Evolutionary conservation across 805 yeast genomes (phyloP).

Genomic region (Wickerhamomyces pijperi): DNA sequence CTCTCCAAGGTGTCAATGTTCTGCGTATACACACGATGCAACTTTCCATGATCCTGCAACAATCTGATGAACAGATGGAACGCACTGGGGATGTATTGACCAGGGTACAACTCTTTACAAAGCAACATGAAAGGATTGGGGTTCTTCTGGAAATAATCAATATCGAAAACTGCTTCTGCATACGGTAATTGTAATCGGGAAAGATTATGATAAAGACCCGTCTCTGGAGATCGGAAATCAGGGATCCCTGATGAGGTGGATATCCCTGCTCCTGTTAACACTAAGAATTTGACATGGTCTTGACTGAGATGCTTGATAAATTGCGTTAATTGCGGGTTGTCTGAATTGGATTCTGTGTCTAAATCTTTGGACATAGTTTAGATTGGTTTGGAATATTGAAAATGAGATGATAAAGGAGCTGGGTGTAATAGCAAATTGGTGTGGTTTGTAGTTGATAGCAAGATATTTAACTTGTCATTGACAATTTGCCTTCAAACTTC

Average conservation of each 20-base stretch:
- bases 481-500: no score
- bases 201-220: conserved; percentile 79
- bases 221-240: conserved; percentile 84
- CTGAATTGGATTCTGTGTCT: no score
- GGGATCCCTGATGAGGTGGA: conserved; percentile 94
- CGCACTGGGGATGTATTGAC: conserved; percentile 71
- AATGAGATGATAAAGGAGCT: no score
- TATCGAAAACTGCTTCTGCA: conserved; percentile 93
- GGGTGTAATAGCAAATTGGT: no score
- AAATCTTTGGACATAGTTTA: no score
- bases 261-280: conserved; percentile 90
- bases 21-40: conserved; percentile 77
- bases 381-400: no score
- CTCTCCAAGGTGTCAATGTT: conserved; percentile 90
- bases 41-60: conserved; percentile 48
- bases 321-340: no score
- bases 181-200: conserved; percentile 67
- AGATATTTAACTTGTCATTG: no score
- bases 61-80: conserved; percentile 67
- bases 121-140: conserved; percentile 81
- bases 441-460: no score
- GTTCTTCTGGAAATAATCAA: conserved; percentile 60
- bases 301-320: no score
- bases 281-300: no score
- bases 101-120: conserved; percentile 82